Base-by-base conservation (phyloP, 2,329 filamentous ascomycete species). In the Diaporthe eres region DNA sequence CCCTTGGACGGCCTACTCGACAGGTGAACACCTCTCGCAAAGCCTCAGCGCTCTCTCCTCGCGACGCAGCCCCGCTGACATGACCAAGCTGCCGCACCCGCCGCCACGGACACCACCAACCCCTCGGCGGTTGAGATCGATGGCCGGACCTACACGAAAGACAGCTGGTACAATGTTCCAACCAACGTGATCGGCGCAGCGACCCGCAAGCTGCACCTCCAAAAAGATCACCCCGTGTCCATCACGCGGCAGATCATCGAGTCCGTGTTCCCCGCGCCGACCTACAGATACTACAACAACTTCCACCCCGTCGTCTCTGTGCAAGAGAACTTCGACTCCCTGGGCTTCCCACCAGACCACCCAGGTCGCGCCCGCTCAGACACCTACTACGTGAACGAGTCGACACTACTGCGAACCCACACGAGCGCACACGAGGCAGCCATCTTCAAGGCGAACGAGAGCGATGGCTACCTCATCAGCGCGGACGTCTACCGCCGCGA, bases 401-500 rank as follows among this genome's bases (percentile, higher is more conserved):
- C 91, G 71, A 98, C 94, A 0, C 92, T 99, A 2, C 87, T 99
- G 57, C 91, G 97, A 74, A 99, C 97, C 0, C 97, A 99, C 84
- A 98, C 96, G 3, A 97, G 94, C 79, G 97, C 97, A 0, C 97
- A 99, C 83, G 95, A 99, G 84, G 91, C 94, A 80, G 92, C 97
- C 82, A 89, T 94, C 76, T 95, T 98, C 88, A 88, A 92, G 79
- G 88, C 90, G 76, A 92, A 95, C 85, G 85, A 90, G 73, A 94
- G 90, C 80, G 90, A 92, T 51, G 97, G 96, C 4, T 99, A 95
- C 83, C 93, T 98, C 47, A 94, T 99, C 82, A 94, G 94, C 76
- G 97, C 96, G 34, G 97, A 99, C 83, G 97, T 99, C 25, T 99
- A 98, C 84, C 92, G 97, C 58, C 91, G 97, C 78, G 97, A 99